phyloP scores from a whole-genome alignment of 2,329 filamentous ascomycete genomes.

The Gyromitra esculenta region DNA sequence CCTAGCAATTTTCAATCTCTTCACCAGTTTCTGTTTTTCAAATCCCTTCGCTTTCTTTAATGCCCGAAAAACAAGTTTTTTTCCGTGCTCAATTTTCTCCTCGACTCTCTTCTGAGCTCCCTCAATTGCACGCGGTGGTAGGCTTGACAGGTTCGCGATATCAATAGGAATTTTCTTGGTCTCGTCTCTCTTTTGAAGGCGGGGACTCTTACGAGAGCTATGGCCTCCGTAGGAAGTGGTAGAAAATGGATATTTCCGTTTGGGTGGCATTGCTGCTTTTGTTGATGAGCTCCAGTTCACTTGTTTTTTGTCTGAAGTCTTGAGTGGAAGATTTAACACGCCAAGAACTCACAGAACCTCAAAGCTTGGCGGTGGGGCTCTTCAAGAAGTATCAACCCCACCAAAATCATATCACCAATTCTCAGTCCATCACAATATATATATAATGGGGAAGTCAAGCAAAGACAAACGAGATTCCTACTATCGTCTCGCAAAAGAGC shows the following conservation, averaged over 20 bases:
- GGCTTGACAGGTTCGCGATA: conserved; percentile 24
- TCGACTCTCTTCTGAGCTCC: conserved; percentile 28
- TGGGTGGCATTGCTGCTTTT: conserved; percentile 40
- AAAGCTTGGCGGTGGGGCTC: conserved; percentile 38
- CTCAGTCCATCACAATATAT: neutral
- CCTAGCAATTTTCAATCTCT: conserved; percentile 65
- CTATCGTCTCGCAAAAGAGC: conserved; percentile 96
- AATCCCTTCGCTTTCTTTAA: conserved; percentile 79
- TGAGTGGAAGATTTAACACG: neutral
- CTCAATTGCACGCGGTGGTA: conserved; percentile 32
- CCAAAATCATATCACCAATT: neutral
- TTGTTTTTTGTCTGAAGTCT: neutral
- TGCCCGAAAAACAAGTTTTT: conserved; percentile 71
- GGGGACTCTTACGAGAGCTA: conserved; percentile 12
- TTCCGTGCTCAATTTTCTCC: conserved; percentile 35
- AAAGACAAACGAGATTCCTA: conserved; percentile 99
- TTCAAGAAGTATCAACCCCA: neutral
- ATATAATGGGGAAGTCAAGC: conserved; percentile 88
- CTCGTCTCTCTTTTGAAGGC: conserved; percentile 16
- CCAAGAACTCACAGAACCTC: conserved; percentile 17
- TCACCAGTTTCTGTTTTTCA: conserved; percentile 76
- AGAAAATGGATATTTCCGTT: conserved; percentile 52
- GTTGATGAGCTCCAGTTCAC: neutral
- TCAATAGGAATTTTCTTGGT: conserved; percentile 9
- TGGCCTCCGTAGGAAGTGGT: neutral